Percentiles rank a stretch among this genome's conserved stretches.
Conservation (phyloP, 2,329 filamentous ascomycete genomes). For the Trichoderma sp. region DNA sequence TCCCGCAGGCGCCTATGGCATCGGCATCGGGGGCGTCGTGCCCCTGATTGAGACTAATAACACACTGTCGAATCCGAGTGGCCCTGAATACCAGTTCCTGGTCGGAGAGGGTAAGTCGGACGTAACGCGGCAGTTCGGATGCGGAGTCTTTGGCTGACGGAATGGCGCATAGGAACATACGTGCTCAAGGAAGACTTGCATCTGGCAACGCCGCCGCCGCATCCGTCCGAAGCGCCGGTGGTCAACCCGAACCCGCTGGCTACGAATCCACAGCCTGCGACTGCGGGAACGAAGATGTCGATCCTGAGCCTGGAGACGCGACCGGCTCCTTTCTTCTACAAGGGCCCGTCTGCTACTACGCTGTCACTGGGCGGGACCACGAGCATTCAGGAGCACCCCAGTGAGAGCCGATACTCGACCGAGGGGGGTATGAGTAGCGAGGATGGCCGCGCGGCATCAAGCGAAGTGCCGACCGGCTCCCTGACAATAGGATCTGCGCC, state of each 20-base stretch:
- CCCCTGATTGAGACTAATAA: constrained; percentile 95
- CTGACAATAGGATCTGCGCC: constrained; percentile 50
- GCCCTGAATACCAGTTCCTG: constrained; percentile 82
- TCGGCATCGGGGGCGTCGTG: constrained; percentile 62
- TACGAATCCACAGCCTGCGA: constrained; percentile 79
- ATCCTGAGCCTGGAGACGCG: constrained; percentile 68
- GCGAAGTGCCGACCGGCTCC: constrained; percentile 44
- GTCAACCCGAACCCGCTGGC: constrained; percentile 87
- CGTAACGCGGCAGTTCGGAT: neutral
- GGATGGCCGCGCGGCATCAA: constrained; percentile 53
- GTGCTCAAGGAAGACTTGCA: constrained; percentile 85
- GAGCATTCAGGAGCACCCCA: constrained; percentile 60
- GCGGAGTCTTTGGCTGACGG: constrained; percentile 17
- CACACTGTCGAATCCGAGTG: constrained; percentile 72
- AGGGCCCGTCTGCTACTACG: constrained; percentile 50
- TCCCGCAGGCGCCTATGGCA: constrained; percentile 69
- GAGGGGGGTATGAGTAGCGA: constrained; percentile 59
- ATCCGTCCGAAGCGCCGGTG: constrained; percentile 87
- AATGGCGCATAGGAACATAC: constrained; percentile 68
- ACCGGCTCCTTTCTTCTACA: constrained; percentile 54
- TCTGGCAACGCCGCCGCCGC: constrained; percentile 88
- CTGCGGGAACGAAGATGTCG: constrained; percentile 78
- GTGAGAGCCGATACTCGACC: constrained; percentile 57
- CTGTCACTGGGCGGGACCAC: constrained; percentile 43
- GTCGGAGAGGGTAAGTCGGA: constrained; percentile 76